Evolutionary conservation across 163 green algal genomes (phyloP).

Genomic region (Chlamydomonas reinhardtii): DNA sequence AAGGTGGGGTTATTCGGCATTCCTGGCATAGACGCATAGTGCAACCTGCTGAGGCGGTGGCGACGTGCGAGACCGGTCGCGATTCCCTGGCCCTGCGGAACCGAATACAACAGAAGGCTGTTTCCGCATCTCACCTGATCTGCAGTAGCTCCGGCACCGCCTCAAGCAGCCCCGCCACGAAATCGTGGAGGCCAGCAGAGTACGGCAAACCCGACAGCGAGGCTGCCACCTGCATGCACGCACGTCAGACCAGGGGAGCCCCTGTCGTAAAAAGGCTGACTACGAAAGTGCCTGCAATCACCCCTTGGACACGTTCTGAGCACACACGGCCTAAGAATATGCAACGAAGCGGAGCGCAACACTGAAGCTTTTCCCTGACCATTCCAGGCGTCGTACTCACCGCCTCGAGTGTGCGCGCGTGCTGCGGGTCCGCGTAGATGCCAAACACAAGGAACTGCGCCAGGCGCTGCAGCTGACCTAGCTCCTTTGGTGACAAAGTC

Average conservation of each 20-base stretch:
- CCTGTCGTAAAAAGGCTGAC: neutral
- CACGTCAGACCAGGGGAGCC: neutral
- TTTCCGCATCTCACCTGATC: neutral
- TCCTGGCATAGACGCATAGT: too few species aligned
- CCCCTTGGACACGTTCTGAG: too few species aligned
- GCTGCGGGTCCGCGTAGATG: neutral
- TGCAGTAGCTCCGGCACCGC: conserved; percentile 22
- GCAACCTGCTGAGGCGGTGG: too few species aligned
- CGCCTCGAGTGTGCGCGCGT: neutral
- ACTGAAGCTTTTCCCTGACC: neutral
- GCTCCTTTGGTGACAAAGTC: neutral
- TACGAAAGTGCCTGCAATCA: neutral
- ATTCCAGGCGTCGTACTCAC: neutral
- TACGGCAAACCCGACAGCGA: neutral
- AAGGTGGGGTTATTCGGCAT: too few species aligned
- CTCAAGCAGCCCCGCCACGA: conserved; percentile 8
- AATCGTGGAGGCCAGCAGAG: conserved; percentile 11
- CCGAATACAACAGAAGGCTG: too few species aligned
- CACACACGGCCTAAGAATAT: too few species aligned
- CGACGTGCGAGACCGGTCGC: too few species aligned
- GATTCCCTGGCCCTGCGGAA: too few species aligned
- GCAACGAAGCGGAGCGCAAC: neutral
- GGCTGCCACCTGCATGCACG: conserved; percentile 6
- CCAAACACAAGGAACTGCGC: conserved; percentile 25
- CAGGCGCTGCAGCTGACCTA: conserved; percentile 7